Evolutionary conservation across 768 basidiomycete species (phyloP).

Genomic region (Xanthoconium purpureum): DNA sequence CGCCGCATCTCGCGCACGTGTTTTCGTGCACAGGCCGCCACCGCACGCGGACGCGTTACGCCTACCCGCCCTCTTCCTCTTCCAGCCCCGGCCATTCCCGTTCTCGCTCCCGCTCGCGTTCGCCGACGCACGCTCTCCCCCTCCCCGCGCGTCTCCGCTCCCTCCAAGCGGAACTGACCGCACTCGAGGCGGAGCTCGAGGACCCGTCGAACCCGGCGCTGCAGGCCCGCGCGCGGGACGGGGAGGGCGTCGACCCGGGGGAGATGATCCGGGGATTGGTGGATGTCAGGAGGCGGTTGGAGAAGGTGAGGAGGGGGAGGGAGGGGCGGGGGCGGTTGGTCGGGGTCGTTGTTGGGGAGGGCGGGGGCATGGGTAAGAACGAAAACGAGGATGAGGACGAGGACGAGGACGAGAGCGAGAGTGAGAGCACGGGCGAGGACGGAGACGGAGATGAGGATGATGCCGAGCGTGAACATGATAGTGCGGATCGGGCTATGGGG

Average conservation of each 20-base stretch:
- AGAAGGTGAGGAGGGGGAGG: slow-evolving; percentile 60
- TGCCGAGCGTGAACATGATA: neutral
- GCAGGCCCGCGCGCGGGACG: slow-evolving; percentile 49
- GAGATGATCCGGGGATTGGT: slow-evolving; percentile 76
- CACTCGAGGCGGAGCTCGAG: slow-evolving; percentile 79
- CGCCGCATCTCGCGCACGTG: neutral
- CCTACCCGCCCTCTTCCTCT: slow-evolving; percentile 54
- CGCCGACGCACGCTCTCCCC: slow-evolving; percentile 35
- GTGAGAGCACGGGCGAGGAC: neutral
- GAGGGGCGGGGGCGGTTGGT: slow-evolving; percentile 67
- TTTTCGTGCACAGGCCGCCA: slow-evolving; percentile 38
- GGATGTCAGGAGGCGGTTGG: slow-evolving; percentile 66
- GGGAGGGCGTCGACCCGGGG: slow-evolving; percentile 62
- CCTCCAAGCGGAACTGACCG: slow-evolving; percentile 73
- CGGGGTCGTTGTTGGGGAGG: slow-evolving; percentile 46
- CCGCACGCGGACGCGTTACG: slow-evolving; percentile 59
- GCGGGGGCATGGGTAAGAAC: neutral
- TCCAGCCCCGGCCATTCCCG: slow-evolving; percentile 32
- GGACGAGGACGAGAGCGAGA: neutral
- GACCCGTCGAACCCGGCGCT: slow-evolving; percentile 74
- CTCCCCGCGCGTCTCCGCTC: slow-evolving; percentile 58
- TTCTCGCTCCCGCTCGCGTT: slow-evolving; percentile 36
- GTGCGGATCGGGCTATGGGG: neutral
- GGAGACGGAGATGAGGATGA: neutral
- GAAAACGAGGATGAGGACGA: neutral